phyloP scores from a whole-genome alignment of 805 yeast genomes.

The Wilhelminamyces savonicus region DNA sequence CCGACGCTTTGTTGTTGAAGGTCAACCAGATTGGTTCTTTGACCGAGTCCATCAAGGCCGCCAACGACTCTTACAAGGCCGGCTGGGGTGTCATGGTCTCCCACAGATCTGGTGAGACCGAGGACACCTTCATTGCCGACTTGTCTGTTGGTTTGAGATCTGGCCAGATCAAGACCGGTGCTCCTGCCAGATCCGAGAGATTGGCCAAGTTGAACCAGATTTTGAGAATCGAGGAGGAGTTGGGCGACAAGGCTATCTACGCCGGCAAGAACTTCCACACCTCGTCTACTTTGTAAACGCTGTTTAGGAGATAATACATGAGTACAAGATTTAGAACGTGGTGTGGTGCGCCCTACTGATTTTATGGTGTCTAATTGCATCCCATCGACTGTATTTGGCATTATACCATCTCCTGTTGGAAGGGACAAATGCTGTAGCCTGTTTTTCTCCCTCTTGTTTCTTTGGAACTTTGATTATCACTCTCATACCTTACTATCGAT shows the following conservation, averaged over 20 bases:
- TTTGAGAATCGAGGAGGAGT: constrained; percentile 16
- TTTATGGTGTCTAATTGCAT: too few species aligned
- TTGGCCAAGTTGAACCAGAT: constrained; percentile 17
- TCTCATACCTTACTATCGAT: too few species aligned
- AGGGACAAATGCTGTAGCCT: too few species aligned
- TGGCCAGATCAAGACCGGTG: constrained; percentile 18
- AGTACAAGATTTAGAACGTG: too few species aligned
- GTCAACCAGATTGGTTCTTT: constrained; percentile 18
- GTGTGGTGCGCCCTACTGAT: too few species aligned
- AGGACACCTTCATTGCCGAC: constrained; percentile 18
- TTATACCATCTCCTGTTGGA: too few species aligned
- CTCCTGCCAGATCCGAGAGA: constrained; percentile 18
- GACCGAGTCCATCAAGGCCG: constrained; percentile 14
- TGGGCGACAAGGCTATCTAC: constrained; percentile 11
- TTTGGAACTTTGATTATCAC: too few species aligned
- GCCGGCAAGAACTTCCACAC: constrained; percentile 11
- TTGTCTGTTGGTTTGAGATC: constrained; percentile 15
- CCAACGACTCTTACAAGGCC: constrained; percentile 8
- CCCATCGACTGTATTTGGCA: too few species aligned
- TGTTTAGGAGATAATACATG: too few species aligned
- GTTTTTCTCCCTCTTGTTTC: too few species aligned
- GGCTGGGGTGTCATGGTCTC: constrained; percentile 18
- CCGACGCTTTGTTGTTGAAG: constrained; percentile 14
- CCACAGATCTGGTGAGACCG: constrained; percentile 19
- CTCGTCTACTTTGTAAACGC: too few species aligned